A percentile compares a stretch with the other conserved stretches of the same genome.
Conservation (phyloP, 768 basidiomycete genomes). For the Boletus pseudo-olivaceus region DNA sequence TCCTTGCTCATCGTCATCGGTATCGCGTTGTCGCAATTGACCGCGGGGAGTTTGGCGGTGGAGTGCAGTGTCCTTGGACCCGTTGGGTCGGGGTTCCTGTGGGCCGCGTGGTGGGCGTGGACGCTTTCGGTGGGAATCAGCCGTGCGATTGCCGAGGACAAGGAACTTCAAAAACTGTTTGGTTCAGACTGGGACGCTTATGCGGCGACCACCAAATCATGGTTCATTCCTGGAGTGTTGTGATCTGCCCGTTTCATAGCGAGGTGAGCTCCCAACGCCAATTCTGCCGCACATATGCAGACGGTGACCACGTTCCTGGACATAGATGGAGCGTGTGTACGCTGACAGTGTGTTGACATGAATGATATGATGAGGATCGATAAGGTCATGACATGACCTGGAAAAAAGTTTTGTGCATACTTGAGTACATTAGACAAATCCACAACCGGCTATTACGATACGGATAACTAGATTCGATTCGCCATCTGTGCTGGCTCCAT, state of each 20-base stretch:
- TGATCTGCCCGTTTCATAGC: constrained; percentile 16
- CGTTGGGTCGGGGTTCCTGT: constrained; percentile 32
- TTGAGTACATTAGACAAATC: neutral
- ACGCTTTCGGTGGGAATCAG: constrained; percentile 46
- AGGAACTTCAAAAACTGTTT: constrained; percentile 45
- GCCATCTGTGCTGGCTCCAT: neutral
- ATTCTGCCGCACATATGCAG: too few relatives aligned
- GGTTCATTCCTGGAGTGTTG: constrained; percentile 48
- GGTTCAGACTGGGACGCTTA: constrained; percentile 47
- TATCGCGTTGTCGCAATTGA: constrained; percentile 43
- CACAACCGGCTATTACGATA: neutral
- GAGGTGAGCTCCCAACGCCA: neutral
- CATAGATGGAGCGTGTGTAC: neutral
- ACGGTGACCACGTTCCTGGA: neutral
- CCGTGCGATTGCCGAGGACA: constrained; percentile 49
- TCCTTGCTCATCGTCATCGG: constrained; percentile 48
- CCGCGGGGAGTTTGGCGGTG: constrained; percentile 44
- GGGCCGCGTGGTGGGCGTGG: constrained; percentile 49
- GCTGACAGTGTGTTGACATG: neutral
- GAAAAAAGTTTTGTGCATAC: neutral
- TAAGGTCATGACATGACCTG: too few relatives aligned
- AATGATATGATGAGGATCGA: neutral
- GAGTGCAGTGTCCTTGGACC: constrained; percentile 34
- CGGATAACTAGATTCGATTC: neutral
- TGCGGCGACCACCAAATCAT: constrained; percentile 41